phyloP scores from a whole-genome alignment of 306 rosid genomes.

The Lathyrus sativus region DNA sequence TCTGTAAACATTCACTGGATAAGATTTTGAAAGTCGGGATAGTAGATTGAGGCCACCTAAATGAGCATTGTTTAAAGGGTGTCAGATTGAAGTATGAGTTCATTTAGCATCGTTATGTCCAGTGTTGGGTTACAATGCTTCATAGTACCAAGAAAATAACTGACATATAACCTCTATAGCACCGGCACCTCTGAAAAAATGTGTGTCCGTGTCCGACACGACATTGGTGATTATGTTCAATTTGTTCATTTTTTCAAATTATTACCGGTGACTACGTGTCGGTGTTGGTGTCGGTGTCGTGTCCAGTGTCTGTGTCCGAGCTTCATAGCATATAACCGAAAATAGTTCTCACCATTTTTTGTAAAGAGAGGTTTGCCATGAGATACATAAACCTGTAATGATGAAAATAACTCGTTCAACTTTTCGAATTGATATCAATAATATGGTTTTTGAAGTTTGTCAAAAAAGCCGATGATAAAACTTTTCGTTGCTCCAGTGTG shows the following conservation, averaged over 20 bases:
- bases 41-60: slow-evolving; percentile 89
- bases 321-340: not conserved
- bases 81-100: slow-evolving; percentile 15
- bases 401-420: slow-evolving; percentile 31
- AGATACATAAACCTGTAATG: slow-evolving; percentile 77
- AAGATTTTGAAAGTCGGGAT: slow-evolving; percentile 78
- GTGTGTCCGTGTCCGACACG: too few species aligned
- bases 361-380: slow-evolving; percentile 80
- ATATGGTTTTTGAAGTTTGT: slow-evolving; percentile 20
- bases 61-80: slow-evolving; percentile 35
- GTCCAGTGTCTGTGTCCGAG: too few species aligned
- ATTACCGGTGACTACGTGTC: too few species aligned
- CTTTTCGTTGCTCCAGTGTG: slow-evolving; percentile 12
- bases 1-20: slow-evolving; percentile 65
- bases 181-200: too few species aligned
- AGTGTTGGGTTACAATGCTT: too few species aligned
- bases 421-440: slow-evolving; percentile 15
- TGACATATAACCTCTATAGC: too few species aligned
- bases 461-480: slow-evolving; percentile 26
- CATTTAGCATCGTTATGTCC: too few species aligned
- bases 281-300: too few species aligned
- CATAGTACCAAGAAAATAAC: too few species aligned
- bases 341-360: slow-evolving; percentile 70
- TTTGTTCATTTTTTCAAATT: too few species aligned
- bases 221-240: too few species aligned